Evolutionary conservation across 2,329 filamentous ascomycete species (phyloP), one percentile per base, ranked within the genome.

Genomic region (Talaromyces albobiverticillius): DNA sequence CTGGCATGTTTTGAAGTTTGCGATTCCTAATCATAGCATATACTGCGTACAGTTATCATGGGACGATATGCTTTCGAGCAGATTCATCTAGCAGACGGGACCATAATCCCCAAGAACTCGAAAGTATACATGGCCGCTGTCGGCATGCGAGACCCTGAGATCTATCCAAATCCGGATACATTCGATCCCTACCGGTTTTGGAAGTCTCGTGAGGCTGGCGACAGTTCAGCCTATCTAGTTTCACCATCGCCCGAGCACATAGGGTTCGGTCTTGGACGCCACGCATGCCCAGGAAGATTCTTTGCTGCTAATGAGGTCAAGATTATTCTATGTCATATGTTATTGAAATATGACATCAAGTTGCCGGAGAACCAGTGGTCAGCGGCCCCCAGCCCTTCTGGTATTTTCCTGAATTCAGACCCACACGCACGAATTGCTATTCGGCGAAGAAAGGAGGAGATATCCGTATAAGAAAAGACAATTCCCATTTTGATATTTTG

Each of bases 211-310:
- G 29, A 38, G 31, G 18, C 46, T n/a, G 46, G 34, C 7, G 13
- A 10, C n/a, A 13, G 23, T 10, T n/a, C 29, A 3, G 46, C 46
- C 20, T 32, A 48, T n/a, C 31, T 48, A 25, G 46, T 48, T 2
- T 13, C 13, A 25, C 34, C 32, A 5, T n/a, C 20, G 14, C 69
- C 77, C 36, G 63, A 68, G 5, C 77, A 81, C 59, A 62, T 84
- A 25, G 70, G 78, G 0, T 85, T 85, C 64, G 81, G 82, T 0
- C 79, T 83, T 56, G 82, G 82, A 6, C 71, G 78, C 57, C 81
- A 84, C 62, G 63, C 66, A 26, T 69, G 67, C 48, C 64, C 66
- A 2, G 66, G 67, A 18, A 56, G 67, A 14, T 68, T 65, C 51
- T 67, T 65, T 40, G 67, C 64, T 1, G 55, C 58, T 9, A 56